Evolutionary conservation across 129 eudicot genomes (phyloP).

Genomic region (Calendula officinalis): DNA sequence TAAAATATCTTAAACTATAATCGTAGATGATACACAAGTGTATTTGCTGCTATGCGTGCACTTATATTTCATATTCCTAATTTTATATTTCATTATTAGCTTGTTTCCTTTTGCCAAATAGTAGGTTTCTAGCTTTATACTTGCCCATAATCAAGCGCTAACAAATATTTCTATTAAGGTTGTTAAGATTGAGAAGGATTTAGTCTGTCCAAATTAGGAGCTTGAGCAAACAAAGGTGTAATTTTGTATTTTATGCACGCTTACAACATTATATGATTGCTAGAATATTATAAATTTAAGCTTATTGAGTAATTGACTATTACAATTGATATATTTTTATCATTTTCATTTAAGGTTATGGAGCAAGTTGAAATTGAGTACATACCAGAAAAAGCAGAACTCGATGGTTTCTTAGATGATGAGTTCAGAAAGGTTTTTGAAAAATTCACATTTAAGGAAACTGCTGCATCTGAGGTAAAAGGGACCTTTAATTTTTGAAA

Average conservation of each 20-base stretch:
- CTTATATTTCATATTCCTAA: too few relatives aligned
- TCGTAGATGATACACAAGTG: too few relatives aligned
- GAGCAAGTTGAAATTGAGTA: conserved; percentile 82
- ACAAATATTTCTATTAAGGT: too few relatives aligned
- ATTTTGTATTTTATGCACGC: background rate
- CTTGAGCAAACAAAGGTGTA: background rate
- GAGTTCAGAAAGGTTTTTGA: conserved; percentile 87
- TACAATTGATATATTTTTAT: background rate
- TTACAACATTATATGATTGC: background rate
- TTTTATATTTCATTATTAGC: too few relatives aligned
- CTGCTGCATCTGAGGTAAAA: conserved; percentile 62
- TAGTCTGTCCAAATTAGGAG: too few relatives aligned
- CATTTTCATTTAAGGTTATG: conserved; percentile 30
- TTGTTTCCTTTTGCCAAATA: too few relatives aligned
- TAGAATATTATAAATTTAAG: too few relatives aligned
- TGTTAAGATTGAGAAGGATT: too few relatives aligned
- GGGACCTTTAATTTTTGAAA: background rate
- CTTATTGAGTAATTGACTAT: background rate
- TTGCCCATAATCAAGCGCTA: background rate
- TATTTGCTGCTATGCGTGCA: too few relatives aligned
- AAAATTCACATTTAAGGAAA: conserved; percentile 63
- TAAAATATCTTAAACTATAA: too few relatives aligned
- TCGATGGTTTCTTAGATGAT: conserved; percentile 67
- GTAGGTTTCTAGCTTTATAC: background rate
- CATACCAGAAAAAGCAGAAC: conserved; percentile 74